Evolutionary conservation across 345 rosid species (phyloP), one percentile per base, ranked within the genome.

Genomic region (Acer negundo): DNA sequence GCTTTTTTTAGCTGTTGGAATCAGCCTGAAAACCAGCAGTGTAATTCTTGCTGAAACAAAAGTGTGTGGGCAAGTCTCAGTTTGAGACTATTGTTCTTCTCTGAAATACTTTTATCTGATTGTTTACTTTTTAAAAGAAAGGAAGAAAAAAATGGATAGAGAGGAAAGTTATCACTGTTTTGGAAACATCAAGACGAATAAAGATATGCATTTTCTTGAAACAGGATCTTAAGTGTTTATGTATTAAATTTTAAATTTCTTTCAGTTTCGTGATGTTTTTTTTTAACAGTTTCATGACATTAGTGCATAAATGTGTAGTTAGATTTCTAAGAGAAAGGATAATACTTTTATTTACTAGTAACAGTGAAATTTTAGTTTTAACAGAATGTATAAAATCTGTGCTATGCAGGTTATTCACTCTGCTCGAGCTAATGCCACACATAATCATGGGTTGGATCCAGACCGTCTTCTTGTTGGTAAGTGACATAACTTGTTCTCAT

Each of bases 341-440:
- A 64, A 66, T 64, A 5, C 19, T 1, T 35, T 19, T 23, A 20
- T 1, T 75, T 35, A 58, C 35, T n/a, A 35, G 13, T 28, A 51
- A 51, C 31, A 2, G 55, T n/a, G 22, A n/a, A 63, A 46, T 63
- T 9, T 73, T 4, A 40, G 49, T 67, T 35, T 72, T 38, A 23
- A 24, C 24, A 23, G 62, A 7, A 11, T 49, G 28, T 73, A 5
- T 62, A 49, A 69, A 76, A 17, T 55, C 55, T 67, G 5, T 79
- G 42, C 0, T 66, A 24, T 76, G 73, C 78, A 93, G 97, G 97
- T 96, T 83, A 87, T 96, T 73, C 99, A 91, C 84, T 93, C 97
- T 13, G 98, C 97, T 40, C 85, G 92, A 79, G 98, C 97, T 67
- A 92, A 96, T 83, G 99, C 99, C 62, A 76, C 89, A 44, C 98